phyloP scores from a whole-genome alignment of 306 rosid genomes.

The Mimosa bimucronata region DNA sequence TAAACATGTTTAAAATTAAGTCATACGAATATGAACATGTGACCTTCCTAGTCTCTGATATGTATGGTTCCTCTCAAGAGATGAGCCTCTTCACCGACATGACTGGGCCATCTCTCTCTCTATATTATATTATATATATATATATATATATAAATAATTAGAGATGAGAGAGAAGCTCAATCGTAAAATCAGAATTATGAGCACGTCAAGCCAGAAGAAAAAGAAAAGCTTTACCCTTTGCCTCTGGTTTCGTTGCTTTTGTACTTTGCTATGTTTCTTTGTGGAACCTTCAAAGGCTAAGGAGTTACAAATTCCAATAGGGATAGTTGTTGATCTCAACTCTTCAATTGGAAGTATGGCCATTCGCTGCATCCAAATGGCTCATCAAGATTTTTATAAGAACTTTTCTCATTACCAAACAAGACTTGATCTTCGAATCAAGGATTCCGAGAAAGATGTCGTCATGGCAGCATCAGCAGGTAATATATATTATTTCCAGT shows the following conservation, averaged over 20 bases:
- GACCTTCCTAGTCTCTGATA: neutral
- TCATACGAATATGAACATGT: neutral
- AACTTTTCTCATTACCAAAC: neutral
- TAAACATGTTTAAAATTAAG: too few species aligned
- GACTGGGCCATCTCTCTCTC: neutral
- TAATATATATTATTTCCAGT: too few species aligned
- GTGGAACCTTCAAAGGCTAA: conserved; percentile 7
- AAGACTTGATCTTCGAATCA: neutral
- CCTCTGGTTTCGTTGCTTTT: neutral
- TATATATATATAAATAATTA: neutral
- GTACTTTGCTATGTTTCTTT: neutral
- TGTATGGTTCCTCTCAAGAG: too few species aligned
- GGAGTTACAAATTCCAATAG: conserved; percentile 29
- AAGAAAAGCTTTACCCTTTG: neutral
- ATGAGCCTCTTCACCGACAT: neutral
- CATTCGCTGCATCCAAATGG: conserved; percentile 36
- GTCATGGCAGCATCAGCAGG: neutral
- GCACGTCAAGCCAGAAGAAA: neutral
- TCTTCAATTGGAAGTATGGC: conserved; percentile 33
- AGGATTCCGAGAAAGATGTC: neutral
- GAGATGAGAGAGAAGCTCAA: neutral
- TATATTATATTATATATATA: neutral
- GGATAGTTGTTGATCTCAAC: conserved; percentile 40
- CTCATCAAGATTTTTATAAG: neutral
- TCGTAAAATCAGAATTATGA: neutral